These are phyloP conservation scores for Turritis glabra DNA, from an alignment of 345 rosid genomes.

Conservation along the genomic window DNA sequence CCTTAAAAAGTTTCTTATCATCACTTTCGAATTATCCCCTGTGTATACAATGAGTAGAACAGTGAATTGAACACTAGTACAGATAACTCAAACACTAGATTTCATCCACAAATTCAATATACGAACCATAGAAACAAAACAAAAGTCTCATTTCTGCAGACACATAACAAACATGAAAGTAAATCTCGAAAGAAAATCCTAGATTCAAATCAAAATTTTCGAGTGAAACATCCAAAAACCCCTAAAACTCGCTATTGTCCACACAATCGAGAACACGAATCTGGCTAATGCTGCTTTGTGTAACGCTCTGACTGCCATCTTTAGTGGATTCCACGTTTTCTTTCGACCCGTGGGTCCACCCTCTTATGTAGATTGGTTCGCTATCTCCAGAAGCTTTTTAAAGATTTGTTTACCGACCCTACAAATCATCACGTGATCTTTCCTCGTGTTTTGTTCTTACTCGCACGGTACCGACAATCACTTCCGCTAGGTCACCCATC, in stretches of 20 bases:
- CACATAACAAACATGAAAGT: no score
- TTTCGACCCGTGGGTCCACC: no score
- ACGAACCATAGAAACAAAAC: neutral
- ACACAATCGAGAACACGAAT: neutral
- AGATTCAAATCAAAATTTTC: slow-evolving; percentile 18
- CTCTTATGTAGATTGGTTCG: no score
- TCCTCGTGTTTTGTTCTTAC: no score
- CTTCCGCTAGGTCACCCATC: no score
- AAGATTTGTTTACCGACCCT: no score
- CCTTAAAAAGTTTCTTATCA: neutral
- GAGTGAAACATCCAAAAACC: neutral
- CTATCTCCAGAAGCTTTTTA: no score
- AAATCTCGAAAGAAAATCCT: slow-evolving; percentile 16
- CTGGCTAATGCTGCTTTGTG: no score
- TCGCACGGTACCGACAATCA: no score
- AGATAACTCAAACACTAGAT: neutral
- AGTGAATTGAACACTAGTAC: neutral
- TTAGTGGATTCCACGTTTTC: no score
- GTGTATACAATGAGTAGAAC: neutral
- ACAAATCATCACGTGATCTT: no score
- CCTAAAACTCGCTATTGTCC: slow-evolving; percentile 2
- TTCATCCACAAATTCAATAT: slow-evolving; percentile 2
- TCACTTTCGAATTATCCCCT: neutral
- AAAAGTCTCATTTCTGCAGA: neutral
- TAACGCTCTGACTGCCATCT: no score